These are phyloP conservation scores for Backusella psychrophila DNA, from an alignment of 192 early-diverging fungal species.

Conservation along the genomic window DNA sequence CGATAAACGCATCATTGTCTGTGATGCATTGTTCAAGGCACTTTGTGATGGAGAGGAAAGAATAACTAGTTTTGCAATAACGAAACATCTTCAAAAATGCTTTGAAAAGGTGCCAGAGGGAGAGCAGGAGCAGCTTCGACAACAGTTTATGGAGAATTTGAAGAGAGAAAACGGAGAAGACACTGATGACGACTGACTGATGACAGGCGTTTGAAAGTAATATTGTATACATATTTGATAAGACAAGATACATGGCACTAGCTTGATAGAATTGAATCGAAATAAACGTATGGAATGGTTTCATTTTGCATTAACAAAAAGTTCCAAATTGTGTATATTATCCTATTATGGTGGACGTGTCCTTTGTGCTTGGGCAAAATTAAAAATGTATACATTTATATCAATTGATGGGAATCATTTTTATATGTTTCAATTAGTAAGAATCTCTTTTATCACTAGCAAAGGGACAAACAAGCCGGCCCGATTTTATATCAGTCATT, in stretches of 20 bases:
- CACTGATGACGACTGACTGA: not conserved
- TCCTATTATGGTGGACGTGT: too few relatives aligned
- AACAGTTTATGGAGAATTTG: not conserved
- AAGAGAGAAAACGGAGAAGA: not conserved
- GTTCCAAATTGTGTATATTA: too few relatives aligned
- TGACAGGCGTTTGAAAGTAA: not conserved
- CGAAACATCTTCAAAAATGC: conserved; percentile 37
- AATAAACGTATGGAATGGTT: too few relatives aligned
- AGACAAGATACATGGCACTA: too few relatives aligned
- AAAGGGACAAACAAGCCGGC: too few relatives aligned
- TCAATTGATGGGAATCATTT: not conserved
- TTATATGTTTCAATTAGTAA: not conserved
- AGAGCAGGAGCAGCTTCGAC: not conserved
- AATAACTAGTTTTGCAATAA: conserved; percentile 50
- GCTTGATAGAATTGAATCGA: too few relatives aligned
- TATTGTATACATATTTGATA: not conserved
- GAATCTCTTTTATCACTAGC: too few relatives aligned
- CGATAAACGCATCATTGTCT: conserved; percentile 44
- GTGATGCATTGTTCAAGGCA: conserved; percentile 41
- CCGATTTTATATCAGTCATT: not conserved
- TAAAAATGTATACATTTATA: too few relatives aligned
- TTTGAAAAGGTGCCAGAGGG: not conserved
- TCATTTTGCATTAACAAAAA: too few relatives aligned
- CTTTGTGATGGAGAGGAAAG: conserved; percentile 42
- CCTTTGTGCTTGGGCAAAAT: not conserved